Evolutionary conservation across 2,329 filamentous ascomycete genomes (phyloP), one percentile per base, ranked within the genome.

Genomic region (Xylariaceae sp.): DNA sequence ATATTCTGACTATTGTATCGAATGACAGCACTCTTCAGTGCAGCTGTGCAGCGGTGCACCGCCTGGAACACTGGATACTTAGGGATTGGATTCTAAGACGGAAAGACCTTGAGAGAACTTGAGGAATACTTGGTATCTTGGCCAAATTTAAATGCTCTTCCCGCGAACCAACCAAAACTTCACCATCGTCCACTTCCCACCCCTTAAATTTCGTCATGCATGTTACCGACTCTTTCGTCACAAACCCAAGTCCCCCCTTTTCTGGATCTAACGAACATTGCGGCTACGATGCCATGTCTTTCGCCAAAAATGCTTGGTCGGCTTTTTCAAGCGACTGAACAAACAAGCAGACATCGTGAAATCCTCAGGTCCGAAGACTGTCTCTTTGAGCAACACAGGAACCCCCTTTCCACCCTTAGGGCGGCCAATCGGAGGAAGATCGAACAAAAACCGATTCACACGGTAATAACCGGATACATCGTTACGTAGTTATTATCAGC

Each of bases 131-230:
- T 8, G 32, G 5, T 34, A 34, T 8, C 32, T 34, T 8, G 32
- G 32, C 5, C 8, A 34, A 5, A 6, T 34, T 32, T 54, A 59
- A 26, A 61, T 51, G n/a, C 56, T 47, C 57, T 60, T 47, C 3
- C 57, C 54, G 42, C 60, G 52, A 41, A 51, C 27, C 26, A 42
- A 8, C 2, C 37, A 58, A 46, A 50, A 59, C 56, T 2, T 31
- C 58, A 45, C 57, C 56, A 5, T 55, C 50, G 8, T 5, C 12
- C 39, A 45, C 46, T 2, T 49, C 54, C 56, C 58, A 60, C 58
- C 47, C 56, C 56, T 59, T 26, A 49, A 56, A 12, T 39, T 11
- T 3, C 19, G 50, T 11, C 54, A 59, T 59, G 26, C 42, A 26
- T 32, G 48, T 47, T 3, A 31, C 51, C 26, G 37, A 47, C 42